phyloP scores from a whole-genome alignment of 305 asterid species.

The Fraxinus nigra region DNA sequence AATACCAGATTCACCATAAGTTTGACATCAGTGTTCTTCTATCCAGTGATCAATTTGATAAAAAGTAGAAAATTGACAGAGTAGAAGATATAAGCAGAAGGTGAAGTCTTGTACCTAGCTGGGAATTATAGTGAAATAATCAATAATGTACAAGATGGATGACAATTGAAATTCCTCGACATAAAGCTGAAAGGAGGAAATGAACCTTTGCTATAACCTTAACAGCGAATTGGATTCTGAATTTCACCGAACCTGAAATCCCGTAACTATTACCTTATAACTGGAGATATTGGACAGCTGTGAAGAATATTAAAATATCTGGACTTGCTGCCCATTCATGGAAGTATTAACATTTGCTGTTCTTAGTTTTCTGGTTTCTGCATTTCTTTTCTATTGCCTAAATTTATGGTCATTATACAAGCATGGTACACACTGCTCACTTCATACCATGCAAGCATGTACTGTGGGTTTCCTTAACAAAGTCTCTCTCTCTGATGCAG shows the following conservation, averaged over 20 bases:
- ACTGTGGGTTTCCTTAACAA: neutral
- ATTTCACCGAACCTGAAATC: neutral
- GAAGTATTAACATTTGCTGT: neutral
- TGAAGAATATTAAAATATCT: neutral
- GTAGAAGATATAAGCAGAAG: neutral
- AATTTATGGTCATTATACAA: neutral
- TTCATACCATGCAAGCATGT: neutral
- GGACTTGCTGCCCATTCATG: neutral
- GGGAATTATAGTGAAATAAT: neutral
- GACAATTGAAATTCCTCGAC: neutral
- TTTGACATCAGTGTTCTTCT: neutral
- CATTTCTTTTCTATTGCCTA: neutral
- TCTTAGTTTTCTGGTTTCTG: neutral
- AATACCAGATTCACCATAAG: neutral
- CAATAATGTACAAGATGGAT: neutral
- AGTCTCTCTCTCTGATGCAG: constrained; percentile 33
- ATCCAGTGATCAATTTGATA: neutral
- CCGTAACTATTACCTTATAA: neutral
- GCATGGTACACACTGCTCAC: neutral
- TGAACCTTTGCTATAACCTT: neutral
- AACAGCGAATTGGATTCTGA: neutral
- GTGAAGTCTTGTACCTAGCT: neutral
- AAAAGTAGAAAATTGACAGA: neutral
- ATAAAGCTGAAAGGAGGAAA: neutral
- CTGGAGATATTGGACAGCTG: neutral